phyloP scores from a whole-genome alignment of 352 stramenopile genomes.

The Stramenopiles sp. region DNA sequence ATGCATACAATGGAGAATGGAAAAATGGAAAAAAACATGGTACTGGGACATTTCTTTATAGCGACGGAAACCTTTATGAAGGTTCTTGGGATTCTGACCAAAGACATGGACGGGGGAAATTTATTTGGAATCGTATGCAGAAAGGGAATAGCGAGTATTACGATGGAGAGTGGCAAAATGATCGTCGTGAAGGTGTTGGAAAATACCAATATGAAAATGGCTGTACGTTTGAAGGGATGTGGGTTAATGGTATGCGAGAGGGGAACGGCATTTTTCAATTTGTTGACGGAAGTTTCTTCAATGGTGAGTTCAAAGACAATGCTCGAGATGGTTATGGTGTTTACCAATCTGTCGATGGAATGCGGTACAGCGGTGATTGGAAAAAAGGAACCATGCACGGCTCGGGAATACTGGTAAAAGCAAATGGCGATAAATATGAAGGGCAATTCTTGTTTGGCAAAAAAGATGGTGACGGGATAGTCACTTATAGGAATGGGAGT shows the following conservation, averaged over 20 bases:
- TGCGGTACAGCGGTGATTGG: background rate
- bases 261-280: no score
- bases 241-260: conserved; percentile 13
- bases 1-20: conserved; percentile 1
- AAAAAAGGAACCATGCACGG: background rate
- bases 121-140: no score
- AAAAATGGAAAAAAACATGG: background rate
- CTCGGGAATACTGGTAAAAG: background rate
- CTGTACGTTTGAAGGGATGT: background rate
- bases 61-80: background rate
- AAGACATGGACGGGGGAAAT: no score
- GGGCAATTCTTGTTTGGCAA: background rate
- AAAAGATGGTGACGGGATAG: conserved; percentile 13
- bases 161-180: conserved; percentile 2
- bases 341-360: background rate
- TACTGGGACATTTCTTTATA: background rate
- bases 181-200: background rate
- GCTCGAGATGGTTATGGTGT: background rate
- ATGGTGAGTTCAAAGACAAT: background rate
- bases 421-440: background rate
- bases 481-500: no score
- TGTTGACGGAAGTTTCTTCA: background rate
- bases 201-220: background rate
- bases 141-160: no score
- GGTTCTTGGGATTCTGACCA: no score